Evolutionary conservation across 306 rosid species (phyloP).

Genomic region (Rosa rugosa): DNA sequence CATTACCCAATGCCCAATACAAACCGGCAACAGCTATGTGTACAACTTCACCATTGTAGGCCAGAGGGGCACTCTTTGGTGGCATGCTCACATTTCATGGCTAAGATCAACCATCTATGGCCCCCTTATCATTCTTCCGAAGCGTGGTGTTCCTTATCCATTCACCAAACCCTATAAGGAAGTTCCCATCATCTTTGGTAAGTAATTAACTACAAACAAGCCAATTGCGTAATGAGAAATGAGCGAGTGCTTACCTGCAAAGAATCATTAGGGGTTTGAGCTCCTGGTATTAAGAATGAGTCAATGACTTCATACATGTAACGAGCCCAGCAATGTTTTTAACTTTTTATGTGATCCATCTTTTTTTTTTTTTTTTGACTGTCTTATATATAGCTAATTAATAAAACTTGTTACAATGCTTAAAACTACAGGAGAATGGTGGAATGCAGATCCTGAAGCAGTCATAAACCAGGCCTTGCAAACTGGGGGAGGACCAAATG

Average conservation of each 20-base stretch:
- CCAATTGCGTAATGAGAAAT: not conserved
- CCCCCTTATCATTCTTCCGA: conserved; percentile 54
- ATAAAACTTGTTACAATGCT: not conserved
- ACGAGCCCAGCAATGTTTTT: too few species aligned
- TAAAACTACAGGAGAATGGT: conserved; percentile 69
- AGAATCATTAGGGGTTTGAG: too few species aligned
- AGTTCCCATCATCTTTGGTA: conserved; percentile 21
- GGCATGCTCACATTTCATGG: conserved; percentile 82
- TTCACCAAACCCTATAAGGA: conserved; percentile 29
- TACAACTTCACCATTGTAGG: conserved; percentile 58
- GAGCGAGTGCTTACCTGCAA: not conserved
- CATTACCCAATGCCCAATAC: conserved; percentile 72
- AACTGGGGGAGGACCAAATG: conserved; percentile 78
- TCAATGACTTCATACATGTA: too few species aligned
- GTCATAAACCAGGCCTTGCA: conserved; percentile 55
- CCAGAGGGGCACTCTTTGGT: conserved; percentile 67
- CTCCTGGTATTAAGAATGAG: too few species aligned
- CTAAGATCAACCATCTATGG: conserved; percentile 58
- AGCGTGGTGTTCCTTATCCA: conserved; percentile 49
- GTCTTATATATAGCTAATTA: not conserved
- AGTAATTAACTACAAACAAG: not conserved
- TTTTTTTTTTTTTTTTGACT: too few species aligned
- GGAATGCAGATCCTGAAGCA: conserved; percentile 69
- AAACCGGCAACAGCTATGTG: conserved; percentile 55
- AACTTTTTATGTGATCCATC: too few species aligned